A percentile compares a stretch with the other conserved stretches of the same genome.
phyloP scores from a whole-genome alignment of 2,329 filamentous ascomycete genomes.

The Nannizziopsis arthrosporioides region DNA sequence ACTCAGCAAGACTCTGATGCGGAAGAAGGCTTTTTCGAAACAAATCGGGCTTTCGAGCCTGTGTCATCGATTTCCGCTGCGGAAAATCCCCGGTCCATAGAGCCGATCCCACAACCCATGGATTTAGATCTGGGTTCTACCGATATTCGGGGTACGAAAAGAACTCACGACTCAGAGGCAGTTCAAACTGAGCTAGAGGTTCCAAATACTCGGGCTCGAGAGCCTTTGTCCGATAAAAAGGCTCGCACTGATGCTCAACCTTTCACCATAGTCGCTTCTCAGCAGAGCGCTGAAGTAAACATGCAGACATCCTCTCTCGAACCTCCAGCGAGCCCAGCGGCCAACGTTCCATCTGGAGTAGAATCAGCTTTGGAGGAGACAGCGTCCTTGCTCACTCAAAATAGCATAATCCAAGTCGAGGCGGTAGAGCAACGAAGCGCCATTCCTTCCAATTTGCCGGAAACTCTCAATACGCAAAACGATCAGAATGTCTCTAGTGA shows the following conservation, averaged over 20 bases:
- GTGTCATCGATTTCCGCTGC: neutral
- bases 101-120: neutral
- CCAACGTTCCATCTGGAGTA: neutral
- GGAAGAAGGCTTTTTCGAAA: neutral
- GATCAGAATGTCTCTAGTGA: conserved; percentile 33
- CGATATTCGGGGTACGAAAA: conserved; percentile 1
- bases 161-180: neutral
- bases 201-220: neutral
- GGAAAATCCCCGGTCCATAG: neutral
- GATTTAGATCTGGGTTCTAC: neutral
- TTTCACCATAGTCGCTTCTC: neutral
- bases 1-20: conserved; percentile 4
- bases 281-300: neutral
- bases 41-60: neutral
- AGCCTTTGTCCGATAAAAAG: conserved; percentile 4
- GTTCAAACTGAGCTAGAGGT: neutral
- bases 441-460: neutral
- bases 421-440: conserved; percentile 1
- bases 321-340: neutral
- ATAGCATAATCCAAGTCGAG: neutral
- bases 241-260: neutral
- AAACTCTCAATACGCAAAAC: conserved; percentile 11
- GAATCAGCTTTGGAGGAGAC: neutral
- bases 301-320: neutral
- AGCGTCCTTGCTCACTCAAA: neutral